These are phyloP conservation scores for Linnemannia hyalina DNA, from an alignment of 192 early-diverging fungal genomes.

Conservation along the genomic window DNA sequence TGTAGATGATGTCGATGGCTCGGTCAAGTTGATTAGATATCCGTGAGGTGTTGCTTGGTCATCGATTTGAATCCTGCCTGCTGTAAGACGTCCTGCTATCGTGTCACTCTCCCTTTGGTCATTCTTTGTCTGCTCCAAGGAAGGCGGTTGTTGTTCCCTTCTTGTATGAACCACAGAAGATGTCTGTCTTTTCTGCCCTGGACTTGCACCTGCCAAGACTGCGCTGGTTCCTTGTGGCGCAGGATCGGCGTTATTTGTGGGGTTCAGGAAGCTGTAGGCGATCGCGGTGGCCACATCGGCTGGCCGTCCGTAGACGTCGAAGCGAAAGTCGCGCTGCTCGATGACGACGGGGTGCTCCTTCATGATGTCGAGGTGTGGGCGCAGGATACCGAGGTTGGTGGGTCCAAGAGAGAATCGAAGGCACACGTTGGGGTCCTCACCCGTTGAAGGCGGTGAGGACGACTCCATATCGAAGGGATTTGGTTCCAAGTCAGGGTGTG, in stretches of 20 bases:
- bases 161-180: background rate
- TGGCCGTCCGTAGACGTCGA: constrained; percentile 31
- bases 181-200: background rate
- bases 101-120: background rate
- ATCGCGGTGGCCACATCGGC: constrained; percentile 17
- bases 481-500: background rate
- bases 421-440: constrained; percentile 15
- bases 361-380: constrained; percentile 18
- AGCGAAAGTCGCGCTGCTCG: constrained; percentile 20
- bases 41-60: background rate
- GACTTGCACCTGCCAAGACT: background rate
- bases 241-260: no score
- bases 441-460: background rate
- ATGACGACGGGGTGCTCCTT: constrained; percentile 22
- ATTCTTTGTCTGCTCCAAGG: background rate
- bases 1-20: background rate
- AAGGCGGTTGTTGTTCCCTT: background rate
- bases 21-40: background rate
- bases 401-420: constrained; percentile 31
- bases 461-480: background rate
- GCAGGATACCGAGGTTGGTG: constrained; percentile 16
- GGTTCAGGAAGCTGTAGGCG: background rate
- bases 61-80: background rate
- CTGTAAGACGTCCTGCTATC: background rate
- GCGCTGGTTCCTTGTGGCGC: background rate